phyloP scores from a whole-genome alignment of 352 stramenopile species.

The Pythium chondricola region DNA sequence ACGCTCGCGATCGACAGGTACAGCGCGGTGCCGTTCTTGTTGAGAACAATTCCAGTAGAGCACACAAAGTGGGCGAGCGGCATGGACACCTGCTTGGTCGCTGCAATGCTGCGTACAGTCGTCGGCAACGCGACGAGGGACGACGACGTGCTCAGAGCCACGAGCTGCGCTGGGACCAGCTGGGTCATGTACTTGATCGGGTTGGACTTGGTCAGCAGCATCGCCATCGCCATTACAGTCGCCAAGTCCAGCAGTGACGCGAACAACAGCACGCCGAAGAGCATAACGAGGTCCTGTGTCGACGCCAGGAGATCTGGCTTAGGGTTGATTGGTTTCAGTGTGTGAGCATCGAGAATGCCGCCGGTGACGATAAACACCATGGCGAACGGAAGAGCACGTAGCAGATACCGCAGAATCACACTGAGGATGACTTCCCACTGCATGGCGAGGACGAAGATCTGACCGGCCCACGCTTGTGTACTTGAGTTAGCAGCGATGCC shows the following conservation, averaged over 20 bases:
- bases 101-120: slow-evolving; percentile 43
- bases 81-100: slow-evolving; percentile 46
- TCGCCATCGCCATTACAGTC: slow-evolving; percentile 29
- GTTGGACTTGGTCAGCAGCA: slow-evolving; percentile 38
- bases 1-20: slow-evolving; percentile 43
- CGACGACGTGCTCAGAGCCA: slow-evolving; percentile 45
- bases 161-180: slow-evolving; percentile 38
- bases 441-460: slow-evolving; percentile 42
- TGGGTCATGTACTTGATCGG: slow-evolving; percentile 38
- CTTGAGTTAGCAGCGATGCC: not conserved
- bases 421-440: slow-evolving; percentile 39
- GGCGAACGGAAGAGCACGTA: slow-evolving; percentile 32
- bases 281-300: slow-evolving; percentile 27
- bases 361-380: slow-evolving; percentile 39
- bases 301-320: slow-evolving; percentile 6
- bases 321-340: not conserved
- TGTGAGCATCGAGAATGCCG: slow-evolving; percentile 23
- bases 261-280: slow-evolving; percentile 41
- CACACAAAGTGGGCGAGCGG: slow-evolving; percentile 54
- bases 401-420: slow-evolving; percentile 28
- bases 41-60: slow-evolving; percentile 33
- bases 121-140: slow-evolving; percentile 42
- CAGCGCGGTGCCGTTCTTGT: slow-evolving; percentile 56
- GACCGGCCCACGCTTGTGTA: slow-evolving; percentile 14
- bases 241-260: slow-evolving; percentile 35